These are phyloP conservation scores for Colletotrichum chrysophilum DNA, from an alignment of 2,329 filamentous ascomycete species.

Conservation along the genomic window DNA sequence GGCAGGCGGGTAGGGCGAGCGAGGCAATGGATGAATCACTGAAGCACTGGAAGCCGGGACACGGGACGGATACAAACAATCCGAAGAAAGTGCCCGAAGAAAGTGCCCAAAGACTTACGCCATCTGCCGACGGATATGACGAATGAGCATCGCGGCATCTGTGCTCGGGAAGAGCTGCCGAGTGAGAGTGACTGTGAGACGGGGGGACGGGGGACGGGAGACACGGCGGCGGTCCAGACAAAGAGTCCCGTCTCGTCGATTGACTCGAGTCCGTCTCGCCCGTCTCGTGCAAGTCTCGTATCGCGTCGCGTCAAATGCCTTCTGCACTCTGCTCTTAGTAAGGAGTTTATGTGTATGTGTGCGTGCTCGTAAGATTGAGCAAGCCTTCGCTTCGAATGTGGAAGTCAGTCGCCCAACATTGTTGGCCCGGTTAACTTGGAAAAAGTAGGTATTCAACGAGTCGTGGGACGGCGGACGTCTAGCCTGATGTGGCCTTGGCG, in stretches of 20 bases:
- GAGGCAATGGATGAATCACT: not conserved
- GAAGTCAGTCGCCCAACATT: not conserved
- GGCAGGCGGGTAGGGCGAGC: not conserved
- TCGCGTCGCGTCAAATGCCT: not conserved
- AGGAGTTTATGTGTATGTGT: not conserved
- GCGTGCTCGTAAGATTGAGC: not conserved
- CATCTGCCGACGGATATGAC: not conserved
- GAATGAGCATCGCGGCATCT: not conserved
- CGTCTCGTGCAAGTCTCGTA: not conserved
- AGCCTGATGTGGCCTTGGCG: not conserved
- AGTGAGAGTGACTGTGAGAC: not conserved
- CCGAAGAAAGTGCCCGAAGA: not conserved
- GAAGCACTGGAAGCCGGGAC: not conserved
- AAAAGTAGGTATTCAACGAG: not conserved
- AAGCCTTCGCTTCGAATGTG: not conserved
- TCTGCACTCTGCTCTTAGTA: not conserved
- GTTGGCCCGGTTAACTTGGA: not conserved
- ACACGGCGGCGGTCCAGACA: not conserved
- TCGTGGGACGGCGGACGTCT: not conserved
- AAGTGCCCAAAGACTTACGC: not conserved
- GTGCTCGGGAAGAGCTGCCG: slow-evolving; percentile 8
- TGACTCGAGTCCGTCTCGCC: not conserved
- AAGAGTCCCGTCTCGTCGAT: not conserved
- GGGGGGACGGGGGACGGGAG: not conserved
- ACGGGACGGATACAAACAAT: not conserved